phyloP scores from a whole-genome alignment of 2,329 filamentous ascomycete genomes.

The Cadophora gregata region DNA sequence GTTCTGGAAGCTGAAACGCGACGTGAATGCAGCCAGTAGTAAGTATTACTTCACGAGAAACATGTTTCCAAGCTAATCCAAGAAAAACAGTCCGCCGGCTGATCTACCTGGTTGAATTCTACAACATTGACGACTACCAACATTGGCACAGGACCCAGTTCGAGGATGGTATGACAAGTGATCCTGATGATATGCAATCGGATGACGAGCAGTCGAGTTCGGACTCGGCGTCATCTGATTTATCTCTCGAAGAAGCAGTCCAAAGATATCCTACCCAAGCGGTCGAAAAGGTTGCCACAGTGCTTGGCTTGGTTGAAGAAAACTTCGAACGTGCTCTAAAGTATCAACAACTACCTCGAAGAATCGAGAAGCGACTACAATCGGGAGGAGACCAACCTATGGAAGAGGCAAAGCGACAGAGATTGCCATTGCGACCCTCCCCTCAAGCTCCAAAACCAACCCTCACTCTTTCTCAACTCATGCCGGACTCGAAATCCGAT shows the following conservation, averaged over 20 bases:
- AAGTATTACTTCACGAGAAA: neutral
- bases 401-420: neutral
- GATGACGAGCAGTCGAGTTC: constrained; percentile 1
- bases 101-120: neutral
- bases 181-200: neutral
- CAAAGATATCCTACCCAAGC: neutral
- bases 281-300: neutral
- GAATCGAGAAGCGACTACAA: neutral
- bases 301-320: constrained; percentile 4
- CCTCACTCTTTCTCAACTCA: neutral
- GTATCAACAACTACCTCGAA: neutral
- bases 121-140: neutral
- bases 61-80: neutral
- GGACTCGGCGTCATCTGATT: neutral
- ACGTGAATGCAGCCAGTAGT: neutral
- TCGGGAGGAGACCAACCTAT: neutral
- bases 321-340: neutral
- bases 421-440: neutral
- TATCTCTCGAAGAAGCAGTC: constrained; percentile 8
- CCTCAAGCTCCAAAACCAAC: neutral
- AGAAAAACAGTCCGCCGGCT: neutral
- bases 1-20: neutral
- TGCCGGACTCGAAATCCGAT: neutral
- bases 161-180: neutral
- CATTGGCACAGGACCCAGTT: neutral